Evolutionary conservation across 495 filamentous ascomycete species (phyloP).

Genomic region (Penicillium angulare): DNA sequence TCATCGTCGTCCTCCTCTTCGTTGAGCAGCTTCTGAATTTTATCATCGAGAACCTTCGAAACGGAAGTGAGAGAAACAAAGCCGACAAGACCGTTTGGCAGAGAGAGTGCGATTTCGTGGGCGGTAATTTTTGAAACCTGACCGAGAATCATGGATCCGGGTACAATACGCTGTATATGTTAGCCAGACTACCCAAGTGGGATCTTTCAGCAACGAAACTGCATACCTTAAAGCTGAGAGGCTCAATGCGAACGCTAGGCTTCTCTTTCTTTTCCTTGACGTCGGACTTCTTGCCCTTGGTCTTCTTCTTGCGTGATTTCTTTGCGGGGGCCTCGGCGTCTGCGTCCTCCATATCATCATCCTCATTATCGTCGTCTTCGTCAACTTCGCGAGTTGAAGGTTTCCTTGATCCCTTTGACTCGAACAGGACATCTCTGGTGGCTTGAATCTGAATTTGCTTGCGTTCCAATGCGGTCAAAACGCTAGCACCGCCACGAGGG

Average conservation of each 20-base stretch:
- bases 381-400: conserved; percentile 39
- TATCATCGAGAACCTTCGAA: conserved; percentile 68
- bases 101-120: conserved; percentile 71
- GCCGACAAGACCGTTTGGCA: conserved; percentile 90
- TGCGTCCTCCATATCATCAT: conserved; percentile 49
- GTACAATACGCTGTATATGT: conserved; percentile 66
- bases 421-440: conserved; percentile 88
- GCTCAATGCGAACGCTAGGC: conserved; percentile 70
- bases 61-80: conserved; percentile 89
- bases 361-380: conserved; percentile 36
- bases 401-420: conserved; percentile 58
- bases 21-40: conserved; percentile 61
- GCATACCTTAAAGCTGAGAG: conserved; percentile 83
- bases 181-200: conserved; percentile 24
- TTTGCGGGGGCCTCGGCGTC: conserved; percentile 40
- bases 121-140: conserved; percentile 79
- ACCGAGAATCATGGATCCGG: conserved; percentile 82
- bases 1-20: conserved; percentile 53
- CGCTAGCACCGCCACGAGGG: conserved; percentile 86
- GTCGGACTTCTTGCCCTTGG: conserved; percentile 49
- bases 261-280: conserved; percentile 46
- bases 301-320: conserved; percentile 50
- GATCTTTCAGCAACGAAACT: background rate
- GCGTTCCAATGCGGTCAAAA: conserved; percentile 89
- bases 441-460: conserved; percentile 96